Evolutionary conservation across 805 yeast species (phyloP).

Genomic region (Millerozyma miso): DNA sequence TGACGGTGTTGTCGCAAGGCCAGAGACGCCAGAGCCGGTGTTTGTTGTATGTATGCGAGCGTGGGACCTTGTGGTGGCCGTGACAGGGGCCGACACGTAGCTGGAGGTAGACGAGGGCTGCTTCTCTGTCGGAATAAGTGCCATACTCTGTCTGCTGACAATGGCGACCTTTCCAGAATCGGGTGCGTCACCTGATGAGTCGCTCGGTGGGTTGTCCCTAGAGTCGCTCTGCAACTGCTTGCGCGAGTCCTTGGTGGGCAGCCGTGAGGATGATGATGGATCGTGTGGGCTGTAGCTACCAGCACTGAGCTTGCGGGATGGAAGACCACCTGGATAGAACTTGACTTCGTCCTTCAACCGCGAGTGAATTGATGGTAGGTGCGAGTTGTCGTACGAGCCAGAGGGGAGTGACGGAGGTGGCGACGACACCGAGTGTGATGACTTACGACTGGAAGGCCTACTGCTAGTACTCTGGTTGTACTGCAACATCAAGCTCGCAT

Average conservation of each 20-base stretch:
- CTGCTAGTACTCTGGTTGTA: constrained; percentile 15
- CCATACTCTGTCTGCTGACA: background rate
- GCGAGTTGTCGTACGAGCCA: constrained; percentile 24
- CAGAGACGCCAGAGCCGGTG: constrained; percentile 10
- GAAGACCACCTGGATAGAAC: background rate
- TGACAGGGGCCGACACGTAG: constrained; percentile 18
- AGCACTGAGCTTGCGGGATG: background rate
- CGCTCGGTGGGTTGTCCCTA: background rate
- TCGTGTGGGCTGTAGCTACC: background rate
- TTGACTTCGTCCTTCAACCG: constrained; percentile 20
- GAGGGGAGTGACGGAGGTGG: constrained; percentile 15
- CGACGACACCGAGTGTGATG: constrained; percentile 27
- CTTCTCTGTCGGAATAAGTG: constrained; percentile 7
- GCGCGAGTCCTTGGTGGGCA: background rate
- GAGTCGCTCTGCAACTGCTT: background rate
- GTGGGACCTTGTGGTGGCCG: constrained; percentile 21
- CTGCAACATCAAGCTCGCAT: constrained; percentile 43
- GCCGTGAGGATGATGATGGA: background rate
- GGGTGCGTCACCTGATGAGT: background rate
- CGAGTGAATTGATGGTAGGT: constrained; percentile 30
- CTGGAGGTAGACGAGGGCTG: constrained; percentile 15
- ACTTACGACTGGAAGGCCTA: constrained; percentile 23
- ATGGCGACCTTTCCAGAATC: background rate
- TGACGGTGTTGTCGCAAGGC: constrained; percentile 36
- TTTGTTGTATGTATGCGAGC: constrained; percentile 12